Evolutionary conservation across 768 basidiomycete genomes (phyloP), one percentile per base, ranked within the genome.

Genomic region (Botryobasidium botryosum): DNA sequence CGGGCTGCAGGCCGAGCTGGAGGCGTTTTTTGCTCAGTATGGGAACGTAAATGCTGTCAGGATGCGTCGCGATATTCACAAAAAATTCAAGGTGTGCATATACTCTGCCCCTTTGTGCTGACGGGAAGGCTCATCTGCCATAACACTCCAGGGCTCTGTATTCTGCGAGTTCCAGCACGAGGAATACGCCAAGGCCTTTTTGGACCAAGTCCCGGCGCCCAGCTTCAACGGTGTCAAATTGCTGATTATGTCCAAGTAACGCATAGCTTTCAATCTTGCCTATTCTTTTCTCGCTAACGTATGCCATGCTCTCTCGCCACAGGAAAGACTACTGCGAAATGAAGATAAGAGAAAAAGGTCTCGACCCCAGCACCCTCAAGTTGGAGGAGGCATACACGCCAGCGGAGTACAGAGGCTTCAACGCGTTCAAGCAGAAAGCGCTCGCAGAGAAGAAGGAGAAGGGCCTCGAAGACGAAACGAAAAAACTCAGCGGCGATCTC

Each of bases 261-360:
- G n/a, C 46, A 74, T 61, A 4, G 15, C 40, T 27, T 23, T 17
- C 27, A 21, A 4, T 6, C 21, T 32, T 43, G 6, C 20, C 25
- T 25, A 3, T n/a, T 26, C 23, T 3, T 15, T 43, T 13, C 3
- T n/a, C 7, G 21, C 33, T 40, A 42, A 43, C 47, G 29, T 15
- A 39, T 15, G 17, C 17, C 40, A 47, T 31, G 28, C 35, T 29
- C 6, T 13, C 26, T 17, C 26, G 5, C 7, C 15, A 17, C 50
- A 87, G 84, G 56, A 77, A 77, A 51, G 82, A 68, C 6, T 94
- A 94, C 59, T 87, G 87, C 54, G 76, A 86, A 52, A 90, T 90
- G 88, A 96, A 94, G 64, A 82, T 90, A 61, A 79, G 85, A 59
- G 85, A 92, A 63, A 90, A 94, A 61, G 87, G 86, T 7, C 69